Conservation (phyloP, 768 basidiomycete genomes). For the Termitomyces sp. region DNA sequence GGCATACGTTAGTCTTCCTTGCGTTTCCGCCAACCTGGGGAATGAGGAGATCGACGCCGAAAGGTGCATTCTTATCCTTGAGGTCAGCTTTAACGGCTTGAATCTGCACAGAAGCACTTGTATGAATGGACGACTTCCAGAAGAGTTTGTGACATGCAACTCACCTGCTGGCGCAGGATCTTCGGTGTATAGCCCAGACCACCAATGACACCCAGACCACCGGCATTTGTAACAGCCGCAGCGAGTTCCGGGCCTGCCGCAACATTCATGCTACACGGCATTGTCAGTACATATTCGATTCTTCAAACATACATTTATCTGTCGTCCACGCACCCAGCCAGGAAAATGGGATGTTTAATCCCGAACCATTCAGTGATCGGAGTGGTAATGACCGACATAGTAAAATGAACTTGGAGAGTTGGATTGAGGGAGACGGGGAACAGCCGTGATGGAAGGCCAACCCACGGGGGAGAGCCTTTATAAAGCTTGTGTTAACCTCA, state of each 20-base stretch:
- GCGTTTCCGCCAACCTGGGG: conserved; percentile 86
- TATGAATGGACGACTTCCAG: background rate
- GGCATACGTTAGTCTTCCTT: conserved; percentile 81
- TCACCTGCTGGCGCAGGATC: conserved; percentile 72
- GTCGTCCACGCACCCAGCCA: conserved; percentile 57
- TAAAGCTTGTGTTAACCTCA: conserved; percentile 10
- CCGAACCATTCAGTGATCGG: conserved; percentile 88
- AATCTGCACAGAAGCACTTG: conserved; percentile 44
- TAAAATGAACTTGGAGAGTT: conserved; percentile 7
- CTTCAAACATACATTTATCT: background rate
- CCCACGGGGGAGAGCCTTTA: conserved; percentile 1
- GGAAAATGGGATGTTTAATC: conserved; percentile 83
- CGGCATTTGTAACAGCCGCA: conserved; percentile 92
- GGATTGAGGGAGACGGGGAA: background rate
- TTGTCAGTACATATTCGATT: conserved; percentile 1
- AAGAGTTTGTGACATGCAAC: conserved; percentile 13
- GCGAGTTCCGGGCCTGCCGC: conserved; percentile 74
- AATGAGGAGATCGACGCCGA: conserved; percentile 88
- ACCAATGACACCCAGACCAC: conserved; percentile 90
- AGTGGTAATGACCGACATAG: conserved; percentile 68
- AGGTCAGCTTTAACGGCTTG: conserved; percentile 69
- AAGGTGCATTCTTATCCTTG: conserved; percentile 72
- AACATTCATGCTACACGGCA: conserved; percentile 38
- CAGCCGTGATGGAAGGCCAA: background rate
- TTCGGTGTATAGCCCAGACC: conserved; percentile 86